Percentiles rank a stretch among this genome's conserved stretches.
These are phyloP conservation scores for Malassezia obtusa DNA, from an alignment of 1,284 basidiomycete genomes.

Conservation along the genomic window DNA sequence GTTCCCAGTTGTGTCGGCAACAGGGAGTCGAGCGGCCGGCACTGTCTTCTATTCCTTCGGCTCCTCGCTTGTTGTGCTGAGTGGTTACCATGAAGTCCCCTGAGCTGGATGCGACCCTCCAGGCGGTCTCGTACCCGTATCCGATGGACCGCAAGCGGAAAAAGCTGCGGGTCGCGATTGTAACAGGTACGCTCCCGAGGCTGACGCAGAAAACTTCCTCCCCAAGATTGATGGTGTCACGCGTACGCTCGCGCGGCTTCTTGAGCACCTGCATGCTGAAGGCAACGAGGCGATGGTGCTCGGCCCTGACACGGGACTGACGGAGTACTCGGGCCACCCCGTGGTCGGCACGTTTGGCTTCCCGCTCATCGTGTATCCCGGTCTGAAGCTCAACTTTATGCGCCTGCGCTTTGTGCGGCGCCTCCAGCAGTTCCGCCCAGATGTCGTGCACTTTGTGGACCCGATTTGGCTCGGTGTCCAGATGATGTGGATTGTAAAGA, in stretches of 20 bases:
- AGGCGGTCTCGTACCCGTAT: conserved; percentile 17
- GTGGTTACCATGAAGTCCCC: background rate
- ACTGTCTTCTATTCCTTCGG: background rate
- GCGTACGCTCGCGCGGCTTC: conserved; percentile 54
- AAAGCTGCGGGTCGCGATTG: conserved; percentile 48
- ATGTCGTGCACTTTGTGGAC: conserved; percentile 52
- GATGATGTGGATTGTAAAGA: conserved; percentile 46
- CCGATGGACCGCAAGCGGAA: conserved; percentile 31
- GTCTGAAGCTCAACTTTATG: conserved; percentile 56
- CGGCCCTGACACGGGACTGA: conserved; percentile 54
- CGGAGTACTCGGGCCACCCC: conserved; percentile 53
- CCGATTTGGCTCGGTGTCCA: conserved; percentile 55
- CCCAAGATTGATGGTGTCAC: conserved; percentile 57
- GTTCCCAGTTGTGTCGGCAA: too few relatives aligned
- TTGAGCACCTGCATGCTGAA: conserved; percentile 54
- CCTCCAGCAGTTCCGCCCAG: conserved; percentile 51
- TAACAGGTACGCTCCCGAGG: conserved; percentile 31
- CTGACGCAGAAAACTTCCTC: conserved; percentile 53
- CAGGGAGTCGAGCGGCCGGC: background rate
- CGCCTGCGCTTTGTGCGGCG: conserved; percentile 54
- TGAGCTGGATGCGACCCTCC: conserved; percentile 4
- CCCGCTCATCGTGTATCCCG: conserved; percentile 54
- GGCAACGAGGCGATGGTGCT: conserved; percentile 55
- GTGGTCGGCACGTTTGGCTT: conserved; percentile 55
- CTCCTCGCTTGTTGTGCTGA: background rate